These are phyloP conservation scores for Colletotrichum sp. DNA, from an alignment of 2,329 filamentous ascomycete genomes.

Conservation along the genomic window DNA sequence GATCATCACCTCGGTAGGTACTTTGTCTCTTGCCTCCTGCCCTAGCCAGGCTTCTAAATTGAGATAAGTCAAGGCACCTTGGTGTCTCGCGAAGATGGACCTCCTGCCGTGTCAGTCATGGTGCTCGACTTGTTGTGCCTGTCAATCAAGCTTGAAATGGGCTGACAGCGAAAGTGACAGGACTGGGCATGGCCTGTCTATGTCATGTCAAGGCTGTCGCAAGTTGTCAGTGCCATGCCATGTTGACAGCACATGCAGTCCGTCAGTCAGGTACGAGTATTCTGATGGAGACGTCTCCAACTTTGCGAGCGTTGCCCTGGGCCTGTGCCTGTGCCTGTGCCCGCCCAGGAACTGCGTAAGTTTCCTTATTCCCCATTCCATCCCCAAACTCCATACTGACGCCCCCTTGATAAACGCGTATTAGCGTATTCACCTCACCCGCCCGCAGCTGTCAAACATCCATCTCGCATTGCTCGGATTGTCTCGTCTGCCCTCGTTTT, in stretches of 20 bases:
- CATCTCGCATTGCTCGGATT: background rate
- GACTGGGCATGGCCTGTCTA: background rate
- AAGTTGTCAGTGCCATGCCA: background rate
- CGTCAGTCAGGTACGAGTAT: background rate
- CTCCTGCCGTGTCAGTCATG: background rate
- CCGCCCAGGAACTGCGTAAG: background rate
- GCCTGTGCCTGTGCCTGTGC: background rate
- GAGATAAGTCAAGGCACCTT: background rate
- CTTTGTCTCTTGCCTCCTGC: background rate
- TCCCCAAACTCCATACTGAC: background rate
- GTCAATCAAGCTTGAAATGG: background rate
- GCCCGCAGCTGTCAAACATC: background rate
- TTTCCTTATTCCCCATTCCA: background rate
- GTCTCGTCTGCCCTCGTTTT: background rate
- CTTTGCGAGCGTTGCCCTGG: background rate
- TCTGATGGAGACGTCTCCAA: background rate
- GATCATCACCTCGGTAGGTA: background rate
- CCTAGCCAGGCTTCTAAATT: no score
- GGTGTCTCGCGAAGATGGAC: background rate
- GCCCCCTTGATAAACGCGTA: background rate
- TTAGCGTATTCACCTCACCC: background rate
- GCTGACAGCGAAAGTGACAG: background rate
- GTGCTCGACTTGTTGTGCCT: background rate
- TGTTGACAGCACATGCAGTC: background rate
- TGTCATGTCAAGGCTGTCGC: background rate